These are phyloP conservation scores for Phylloporus sp. DNA, from an alignment of 768 basidiomycete genomes.

Conservation along the genomic window DNA sequence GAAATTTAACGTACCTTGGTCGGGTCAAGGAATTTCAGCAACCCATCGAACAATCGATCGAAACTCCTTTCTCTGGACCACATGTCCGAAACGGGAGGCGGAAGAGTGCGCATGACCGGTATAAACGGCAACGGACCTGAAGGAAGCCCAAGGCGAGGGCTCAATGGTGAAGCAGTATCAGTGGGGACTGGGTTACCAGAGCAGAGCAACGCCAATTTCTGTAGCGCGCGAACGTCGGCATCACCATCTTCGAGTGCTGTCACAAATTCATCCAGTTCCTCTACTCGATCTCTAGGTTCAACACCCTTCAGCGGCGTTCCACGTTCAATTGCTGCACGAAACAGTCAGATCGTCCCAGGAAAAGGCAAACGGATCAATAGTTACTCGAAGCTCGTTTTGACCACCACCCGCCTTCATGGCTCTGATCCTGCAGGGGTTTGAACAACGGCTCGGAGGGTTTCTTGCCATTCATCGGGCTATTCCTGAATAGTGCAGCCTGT, in stretches of 20 bases:
- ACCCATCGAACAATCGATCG: conserved; percentile 60
- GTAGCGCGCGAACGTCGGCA: conserved; percentile 51
- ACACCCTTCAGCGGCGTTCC: conserved; percentile 40
- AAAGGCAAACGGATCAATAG: conserved; percentile 24
- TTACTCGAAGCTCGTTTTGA: conserved; percentile 65
- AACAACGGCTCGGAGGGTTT: conserved; percentile 52
- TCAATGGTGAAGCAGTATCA: conserved; percentile 46
- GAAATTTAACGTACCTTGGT: conserved; percentile 45
- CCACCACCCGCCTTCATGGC: conserved; percentile 82
- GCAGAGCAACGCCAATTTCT: conserved; percentile 63
- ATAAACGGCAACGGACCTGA: conserved; percentile 56
- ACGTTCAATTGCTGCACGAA: conserved; percentile 37
- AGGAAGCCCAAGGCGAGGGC: conserved; percentile 47
- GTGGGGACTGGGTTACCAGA: conserved; percentile 47
- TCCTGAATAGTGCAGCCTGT: conserved; percentile 74
- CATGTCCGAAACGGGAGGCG: conserved; percentile 48
- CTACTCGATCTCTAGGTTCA: conserved; percentile 36
- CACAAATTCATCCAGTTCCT: conserved; percentile 53
- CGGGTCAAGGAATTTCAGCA: conserved; percentile 60
- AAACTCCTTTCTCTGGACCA: conserved; percentile 74
- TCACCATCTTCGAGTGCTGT: conserved; percentile 47
- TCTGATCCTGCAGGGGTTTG: conserved; percentile 62
- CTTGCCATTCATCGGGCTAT: conserved; percentile 65
- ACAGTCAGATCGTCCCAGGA: conserved; percentile 8
- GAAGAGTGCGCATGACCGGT: conserved; percentile 33